phyloP scores from a whole-genome alignment of 768 basidiomycete genomes.

The Russula sp. region DNA sequence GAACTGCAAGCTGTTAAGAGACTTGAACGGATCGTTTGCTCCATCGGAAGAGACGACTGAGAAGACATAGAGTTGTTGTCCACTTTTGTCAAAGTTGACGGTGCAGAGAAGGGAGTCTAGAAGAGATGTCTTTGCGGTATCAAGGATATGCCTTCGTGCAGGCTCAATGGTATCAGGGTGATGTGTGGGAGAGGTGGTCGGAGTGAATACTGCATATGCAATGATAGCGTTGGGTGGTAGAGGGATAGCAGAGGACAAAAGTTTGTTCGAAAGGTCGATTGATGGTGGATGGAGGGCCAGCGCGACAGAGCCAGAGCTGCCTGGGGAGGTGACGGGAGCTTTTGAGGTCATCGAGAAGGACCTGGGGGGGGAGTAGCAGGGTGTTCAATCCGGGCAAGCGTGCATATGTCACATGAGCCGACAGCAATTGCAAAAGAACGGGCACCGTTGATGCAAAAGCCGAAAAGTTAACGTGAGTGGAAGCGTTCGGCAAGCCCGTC shows the following conservation, averaged over 20 bases:
- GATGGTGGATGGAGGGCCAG: slow-evolving; percentile 28
- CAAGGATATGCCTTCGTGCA: slow-evolving; percentile 44
- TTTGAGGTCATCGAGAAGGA: slow-evolving; percentile 26
- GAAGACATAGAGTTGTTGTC: slow-evolving; percentile 54
- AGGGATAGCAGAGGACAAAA: slow-evolving; percentile 42
- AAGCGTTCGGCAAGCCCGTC: not conserved
- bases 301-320: slow-evolving; percentile 27
- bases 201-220: slow-evolving; percentile 39
- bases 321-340: slow-evolving; percentile 23
- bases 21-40: slow-evolving; percentile 27
- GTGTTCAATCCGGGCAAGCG: not conserved
- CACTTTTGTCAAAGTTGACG: slow-evolving; percentile 38
- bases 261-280: slow-evolving; percentile 32
- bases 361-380: not conserved
- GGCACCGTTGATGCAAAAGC: not conserved
- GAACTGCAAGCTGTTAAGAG: slow-evolving; percentile 36
- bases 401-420: slow-evolving; percentile 9
- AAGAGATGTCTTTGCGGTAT: slow-evolving; percentile 34
- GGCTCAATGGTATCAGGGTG: slow-evolving; percentile 43
- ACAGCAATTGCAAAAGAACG: not conserved
- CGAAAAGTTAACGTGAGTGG: too few species aligned
- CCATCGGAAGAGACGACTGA: slow-evolving; percentile 35
- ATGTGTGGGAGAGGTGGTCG: slow-evolving; percentile 25
- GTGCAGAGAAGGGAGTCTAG: slow-evolving; percentile 45
- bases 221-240: slow-evolving; percentile 40